Evolutionary conservation across 140 eudicot genomes (phyloP).

Genomic region (Oenanthe javanica): DNA sequence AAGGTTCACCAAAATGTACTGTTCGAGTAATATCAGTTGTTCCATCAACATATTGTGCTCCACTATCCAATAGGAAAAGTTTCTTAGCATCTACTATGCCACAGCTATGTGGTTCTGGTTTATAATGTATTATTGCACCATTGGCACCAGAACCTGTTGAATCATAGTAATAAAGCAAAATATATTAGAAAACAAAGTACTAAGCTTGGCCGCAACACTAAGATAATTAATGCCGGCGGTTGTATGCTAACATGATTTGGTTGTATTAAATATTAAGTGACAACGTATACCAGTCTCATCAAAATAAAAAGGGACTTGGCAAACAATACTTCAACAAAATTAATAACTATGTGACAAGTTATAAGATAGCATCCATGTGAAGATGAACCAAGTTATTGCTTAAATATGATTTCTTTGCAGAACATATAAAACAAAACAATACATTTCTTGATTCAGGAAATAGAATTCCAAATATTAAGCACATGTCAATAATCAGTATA

Average conservation of each 20-base stretch:
- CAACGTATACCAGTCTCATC: not conserved
- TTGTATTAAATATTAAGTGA: not conserved
- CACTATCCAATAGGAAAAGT: conserved; percentile 85
- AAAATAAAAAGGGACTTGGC: not conserved
- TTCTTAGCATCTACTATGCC: conserved; percentile 65
- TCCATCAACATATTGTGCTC: conserved; percentile 95
- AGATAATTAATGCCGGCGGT: not conserved
- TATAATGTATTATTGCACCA: conserved; percentile 98
- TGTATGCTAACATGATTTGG: not conserved
- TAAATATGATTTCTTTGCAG: not conserved
- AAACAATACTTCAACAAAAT: not conserved
- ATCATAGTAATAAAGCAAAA: not conserved
- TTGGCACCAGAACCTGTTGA: conserved; percentile 83
- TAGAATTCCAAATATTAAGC: not conserved
- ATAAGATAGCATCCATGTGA: not conserved
- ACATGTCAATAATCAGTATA: not conserved
- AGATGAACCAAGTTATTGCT: not conserved
- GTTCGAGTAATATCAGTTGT: conserved; percentile 96
- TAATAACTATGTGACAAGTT: not conserved
- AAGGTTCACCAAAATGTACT: conserved; percentile 89
- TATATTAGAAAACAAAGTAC: not conserved
- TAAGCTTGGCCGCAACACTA: not conserved
- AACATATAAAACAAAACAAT: not conserved
- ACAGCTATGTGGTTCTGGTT: conserved; percentile 79
- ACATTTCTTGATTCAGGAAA: not conserved